Evolutionary conservation across 257 asterid genomes (phyloP).

Genomic region (Jaltomata sinuosa): DNA sequence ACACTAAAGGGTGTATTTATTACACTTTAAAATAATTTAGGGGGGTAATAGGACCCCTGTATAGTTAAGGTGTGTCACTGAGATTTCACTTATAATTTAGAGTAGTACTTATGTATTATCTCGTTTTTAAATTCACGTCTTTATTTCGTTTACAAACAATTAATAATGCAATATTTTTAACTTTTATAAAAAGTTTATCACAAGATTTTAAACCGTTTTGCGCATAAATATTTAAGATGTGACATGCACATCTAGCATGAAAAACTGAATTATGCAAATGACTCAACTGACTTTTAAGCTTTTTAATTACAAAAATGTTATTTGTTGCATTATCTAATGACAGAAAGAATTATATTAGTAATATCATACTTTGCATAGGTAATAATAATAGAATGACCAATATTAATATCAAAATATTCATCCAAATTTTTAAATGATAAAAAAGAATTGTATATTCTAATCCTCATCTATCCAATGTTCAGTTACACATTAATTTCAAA

Average conservation of each 20-base stretch:
- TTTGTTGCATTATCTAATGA: neutral
- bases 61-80: too few species aligned
- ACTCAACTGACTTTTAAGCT: neutral
- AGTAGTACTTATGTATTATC: too few species aligned
- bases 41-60: too few species aligned
- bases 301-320: too few species aligned
- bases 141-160: neutral
- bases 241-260: neutral
- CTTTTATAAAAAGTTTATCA: too few species aligned
- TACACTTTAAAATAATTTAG: too few species aligned
- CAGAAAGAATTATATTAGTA: neutral
- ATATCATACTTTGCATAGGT: neutral
- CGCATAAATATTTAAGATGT: neutral
- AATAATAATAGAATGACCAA: neutral
- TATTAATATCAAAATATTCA: too few species aligned
- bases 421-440: neutral
- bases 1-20: too few species aligned
- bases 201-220: neutral
- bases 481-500: neutral
- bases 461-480: neutral
- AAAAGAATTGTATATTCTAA: neutral
- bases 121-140: neutral
- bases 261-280: neutral
- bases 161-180: neutral
- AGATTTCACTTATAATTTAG: too few species aligned